Evolutionary conservation across 192 early-diverging fungal species (phyloP).

Genomic region (Phycomyces nitens): DNA sequence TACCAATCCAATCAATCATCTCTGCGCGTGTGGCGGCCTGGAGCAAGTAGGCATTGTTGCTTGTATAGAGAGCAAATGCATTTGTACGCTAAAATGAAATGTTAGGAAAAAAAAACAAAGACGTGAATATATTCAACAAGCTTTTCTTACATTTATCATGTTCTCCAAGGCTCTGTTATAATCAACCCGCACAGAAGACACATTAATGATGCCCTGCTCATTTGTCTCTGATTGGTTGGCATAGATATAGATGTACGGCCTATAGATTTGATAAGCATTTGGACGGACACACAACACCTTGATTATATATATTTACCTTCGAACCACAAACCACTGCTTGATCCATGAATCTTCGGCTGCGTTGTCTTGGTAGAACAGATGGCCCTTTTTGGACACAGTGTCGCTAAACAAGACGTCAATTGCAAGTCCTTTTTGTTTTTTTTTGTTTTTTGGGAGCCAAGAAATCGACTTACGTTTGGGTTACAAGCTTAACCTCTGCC

Average conservation of each 20-base stretch:
- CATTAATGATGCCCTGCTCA: conserved; percentile 72
- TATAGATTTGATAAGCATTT: conserved; percentile 27
- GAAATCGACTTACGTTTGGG: conserved; percentile 31
- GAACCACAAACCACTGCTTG: conserved; percentile 75
- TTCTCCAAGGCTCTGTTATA: conserved; percentile 58
- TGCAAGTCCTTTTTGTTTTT: neutral
- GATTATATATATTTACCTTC: conserved; percentile 40
- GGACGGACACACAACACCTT: no score
- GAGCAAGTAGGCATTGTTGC: conserved; percentile 60
- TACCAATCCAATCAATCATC: conserved; percentile 66
- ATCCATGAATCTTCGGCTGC: conserved; percentile 63
- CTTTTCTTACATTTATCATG: conserved; percentile 57
- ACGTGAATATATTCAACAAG: no score
- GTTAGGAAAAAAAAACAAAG: no score
- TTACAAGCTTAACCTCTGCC: conserved; percentile 42
- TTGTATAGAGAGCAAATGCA: conserved; percentile 69
- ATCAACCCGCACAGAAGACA: conserved; percentile 62
- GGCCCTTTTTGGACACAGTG: conserved; percentile 53
- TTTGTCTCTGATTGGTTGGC: conserved; percentile 54
- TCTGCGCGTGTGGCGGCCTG: conserved; percentile 60
- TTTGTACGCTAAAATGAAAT: conserved; percentile 52
- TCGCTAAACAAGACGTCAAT: conserved; percentile 37
- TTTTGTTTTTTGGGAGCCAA: neutral
- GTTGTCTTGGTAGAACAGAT: conserved; percentile 50
- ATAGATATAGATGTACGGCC: conserved; percentile 81